A percentile compares a stretch with the other conserved stretches of the same genome.
Conservation (phyloP, 2,329 filamentous ascomycete genomes). For the Apiospora hydei region DNA sequence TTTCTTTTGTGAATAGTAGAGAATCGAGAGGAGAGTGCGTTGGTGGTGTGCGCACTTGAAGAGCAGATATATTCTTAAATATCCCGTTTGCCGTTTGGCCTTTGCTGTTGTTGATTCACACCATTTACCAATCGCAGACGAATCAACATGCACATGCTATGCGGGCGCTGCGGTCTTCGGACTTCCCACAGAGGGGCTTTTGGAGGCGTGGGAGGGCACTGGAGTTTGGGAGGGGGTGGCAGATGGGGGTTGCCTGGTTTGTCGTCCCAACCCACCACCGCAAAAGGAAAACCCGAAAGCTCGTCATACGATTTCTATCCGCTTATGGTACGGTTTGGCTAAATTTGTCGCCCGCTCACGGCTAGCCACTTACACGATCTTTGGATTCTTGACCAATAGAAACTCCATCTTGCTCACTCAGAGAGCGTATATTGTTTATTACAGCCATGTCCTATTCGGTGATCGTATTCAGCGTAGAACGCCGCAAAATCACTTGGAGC, state of each 20-base stretch:
- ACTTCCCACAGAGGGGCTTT: conserved; percentile 8
- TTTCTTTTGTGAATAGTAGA: background rate
- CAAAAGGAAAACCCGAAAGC: conserved; percentile 9
- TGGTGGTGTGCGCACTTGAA: background rate
- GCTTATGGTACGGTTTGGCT: conserved; percentile 13
- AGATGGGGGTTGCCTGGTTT: conserved; percentile 15
- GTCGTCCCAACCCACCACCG: conserved; percentile 14
- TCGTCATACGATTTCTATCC: conserved; percentile 16
- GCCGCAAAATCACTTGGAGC: background rate
- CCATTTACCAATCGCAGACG: background rate
- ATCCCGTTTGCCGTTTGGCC: background rate
- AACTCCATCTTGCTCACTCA: background rate
- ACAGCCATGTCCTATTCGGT: too few relatives aligned
- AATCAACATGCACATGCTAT: conserved; percentile 13
- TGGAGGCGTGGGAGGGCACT: conserved; percentile 1
- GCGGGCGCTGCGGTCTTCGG: conserved; percentile 7
- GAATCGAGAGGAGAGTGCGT: background rate
- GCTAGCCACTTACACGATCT: background rate
- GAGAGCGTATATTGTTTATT: background rate
- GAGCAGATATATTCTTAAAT: background rate
- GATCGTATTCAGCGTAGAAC: background rate
- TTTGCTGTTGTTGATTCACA: background rate
- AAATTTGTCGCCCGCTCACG: conserved; percentile 12
- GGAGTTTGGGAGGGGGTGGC: background rate
- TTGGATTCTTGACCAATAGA: background rate